These are phyloP conservation scores for Leersia perrieri DNA, from an alignment of 176 grass and related monocot species.

Conservation along the genomic window DNA sequence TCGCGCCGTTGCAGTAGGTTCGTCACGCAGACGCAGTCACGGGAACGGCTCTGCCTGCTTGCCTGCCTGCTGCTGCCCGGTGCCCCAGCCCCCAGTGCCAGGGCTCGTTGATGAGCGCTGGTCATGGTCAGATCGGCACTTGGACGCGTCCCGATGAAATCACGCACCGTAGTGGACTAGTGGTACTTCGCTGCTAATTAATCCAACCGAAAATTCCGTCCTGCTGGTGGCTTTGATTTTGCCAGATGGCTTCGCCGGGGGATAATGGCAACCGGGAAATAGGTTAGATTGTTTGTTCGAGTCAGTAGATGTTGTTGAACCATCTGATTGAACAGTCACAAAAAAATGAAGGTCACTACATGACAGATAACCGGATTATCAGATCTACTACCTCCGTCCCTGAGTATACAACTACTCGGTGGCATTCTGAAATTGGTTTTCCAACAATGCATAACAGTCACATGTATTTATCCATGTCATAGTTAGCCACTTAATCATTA, in stretches of 20 bases:
- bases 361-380: not conserved
- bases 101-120: not conserved
- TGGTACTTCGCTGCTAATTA: constrained; percentile 13
- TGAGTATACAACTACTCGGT: not conserved
- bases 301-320: not conserved
- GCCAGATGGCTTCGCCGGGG: constrained; percentile 12
- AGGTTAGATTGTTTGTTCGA: not conserved
- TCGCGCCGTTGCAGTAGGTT: not conserved
- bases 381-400: too few relatives aligned
- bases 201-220: not conserved
- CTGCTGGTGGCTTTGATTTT: constrained; percentile 19
- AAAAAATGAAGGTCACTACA: not conserved
- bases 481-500: not conserved
- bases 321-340: not conserved
- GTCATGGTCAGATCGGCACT: not conserved
- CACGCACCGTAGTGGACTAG: not conserved
- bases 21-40: not conserved
- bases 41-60: not conserved
- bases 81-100: not conserved
- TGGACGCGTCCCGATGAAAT: not conserved
- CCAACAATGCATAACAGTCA: not conserved
- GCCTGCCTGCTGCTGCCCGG: too few relatives aligned
- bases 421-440: not conserved
- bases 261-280: not conserved
- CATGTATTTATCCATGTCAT: not conserved